Evolutionary conservation across 2,329 filamentous ascomycete genomes (phyloP).

Genomic region (Nigrospora oryzae): DNA sequence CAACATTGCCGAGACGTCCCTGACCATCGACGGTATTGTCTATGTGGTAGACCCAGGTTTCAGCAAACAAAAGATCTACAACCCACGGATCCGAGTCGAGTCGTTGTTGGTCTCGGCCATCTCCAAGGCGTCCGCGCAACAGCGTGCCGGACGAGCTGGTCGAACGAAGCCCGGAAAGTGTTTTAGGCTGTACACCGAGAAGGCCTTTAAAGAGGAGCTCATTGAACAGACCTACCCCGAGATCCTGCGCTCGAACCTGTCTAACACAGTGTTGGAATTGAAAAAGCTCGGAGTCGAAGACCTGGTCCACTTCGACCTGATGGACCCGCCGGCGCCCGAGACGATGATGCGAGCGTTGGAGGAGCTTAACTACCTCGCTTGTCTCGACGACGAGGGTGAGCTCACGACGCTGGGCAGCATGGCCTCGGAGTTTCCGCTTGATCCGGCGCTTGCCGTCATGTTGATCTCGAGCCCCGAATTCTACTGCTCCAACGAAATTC

Average conservation of each 20-base stretch:
- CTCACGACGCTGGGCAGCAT: constrained; percentile 78
- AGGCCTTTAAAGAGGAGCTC: constrained; percentile 93
- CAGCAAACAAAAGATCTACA: constrained; percentile 99
- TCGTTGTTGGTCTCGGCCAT: constrained; percentile 96
- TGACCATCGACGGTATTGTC: constrained; percentile 98
- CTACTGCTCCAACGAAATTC: constrained; percentile 96
- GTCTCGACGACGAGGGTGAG: constrained; percentile 92
- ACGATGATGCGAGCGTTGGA: constrained; percentile 97
- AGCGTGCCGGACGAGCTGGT: constrained; percentile 96
- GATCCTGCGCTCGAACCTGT: constrained; percentile 86
- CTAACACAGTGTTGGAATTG: constrained; percentile 89
- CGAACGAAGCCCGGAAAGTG: constrained; percentile 98
- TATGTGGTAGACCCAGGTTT: constrained; percentile 99
- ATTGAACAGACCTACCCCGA: constrained; percentile 97
- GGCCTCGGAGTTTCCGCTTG: constrained; percentile 91
- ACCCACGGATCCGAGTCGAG: constrained; percentile 91
- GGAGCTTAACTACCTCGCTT: constrained; percentile 94
- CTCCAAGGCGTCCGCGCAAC: constrained; percentile 93
- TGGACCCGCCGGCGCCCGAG: constrained; percentile 96
- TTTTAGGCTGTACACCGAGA: constrained; percentile 92
- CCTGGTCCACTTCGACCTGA: constrained; percentile 94
- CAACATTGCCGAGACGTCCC: constrained; percentile 94
- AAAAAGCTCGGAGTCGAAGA: constrained; percentile 97
- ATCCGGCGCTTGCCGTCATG: constrained; percentile 93
- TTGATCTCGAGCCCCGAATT: constrained; percentile 96